Evolutionary conservation across 805 yeast species (phyloP), one percentile per base, ranked within the genome.

Genomic region (Candida nanaspora): DNA sequence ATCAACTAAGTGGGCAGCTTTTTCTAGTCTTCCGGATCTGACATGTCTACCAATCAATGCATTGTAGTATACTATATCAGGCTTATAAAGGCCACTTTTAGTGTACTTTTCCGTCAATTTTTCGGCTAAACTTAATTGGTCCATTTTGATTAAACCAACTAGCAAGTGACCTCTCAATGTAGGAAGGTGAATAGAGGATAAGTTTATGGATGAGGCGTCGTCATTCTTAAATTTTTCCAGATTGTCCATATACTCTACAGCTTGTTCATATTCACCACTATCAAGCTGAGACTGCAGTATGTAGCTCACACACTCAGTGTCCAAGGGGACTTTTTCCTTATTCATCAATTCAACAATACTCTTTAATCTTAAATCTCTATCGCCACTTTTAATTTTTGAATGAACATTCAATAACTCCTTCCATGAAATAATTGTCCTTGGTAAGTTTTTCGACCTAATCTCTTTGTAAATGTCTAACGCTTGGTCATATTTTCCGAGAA

Each of bases 31-130:
- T 65, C 62, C 7, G 41, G 43, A 29, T 63, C 60, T 16, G 72
- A 61, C 40, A 74, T 31, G 19, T 18, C 19, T 8, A 8, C n/a
- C 9, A 9, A 31, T 31, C 3, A 31, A 61, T 15, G 65, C 58
- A 62, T 82, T 82, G 66, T 75, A 74, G 15, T 78, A 69, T 30
- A 57, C 56, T 21, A 71, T 65, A 21, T 66, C 59, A 14, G 86
- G 78, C 14, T 54, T 43, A 43, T 67, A 70, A 2, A 38, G 40
- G 20, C 22, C 37, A 10, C 38, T 39, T 3, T 63, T 55, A 11
- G 62, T 16, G 48, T 58, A 72, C 38, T 44, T 37, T 9, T 46
- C 42, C 40, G 49, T 51, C n/a, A 50, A 46, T 28, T 46, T 46
- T 6, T 35, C 49, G 21, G 83, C 79, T 35, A 70, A 71, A 0